Evolutionary conservation across 306 rosid species (phyloP), one percentile per base, ranked within the genome.

Genomic region (Acacia confusa): DNA sequence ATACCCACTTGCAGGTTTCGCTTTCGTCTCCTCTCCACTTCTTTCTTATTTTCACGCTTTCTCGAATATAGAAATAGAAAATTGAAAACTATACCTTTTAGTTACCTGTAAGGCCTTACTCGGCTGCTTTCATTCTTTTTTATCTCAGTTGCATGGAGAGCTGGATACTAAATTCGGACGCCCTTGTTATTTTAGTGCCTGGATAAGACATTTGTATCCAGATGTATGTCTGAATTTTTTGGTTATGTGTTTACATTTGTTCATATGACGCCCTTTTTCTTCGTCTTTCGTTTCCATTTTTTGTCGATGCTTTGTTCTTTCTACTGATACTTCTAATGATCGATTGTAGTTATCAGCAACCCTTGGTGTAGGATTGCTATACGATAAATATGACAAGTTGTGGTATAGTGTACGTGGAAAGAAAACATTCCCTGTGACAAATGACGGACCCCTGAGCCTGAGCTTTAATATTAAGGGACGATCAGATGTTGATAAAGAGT

Each of bases 391-490:
- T 5, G 89, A 89, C 27, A 93, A 86, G 55, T 81, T 91, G 6
- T 89, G 88, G 12, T 92, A 92, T 36, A 68, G 83, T 75, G 85
- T 89, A 0, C 87, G 83, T 7, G 99, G 94, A 0, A 96, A 92
- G 91, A 92, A 88, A 86, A 70, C 92, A 2, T 91, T 96, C 66
- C 94, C 90, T 27, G 92, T 93, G 40, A 86, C 98, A 15, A 34
- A 64, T 1, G 81, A 91, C 80, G 90, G 87, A 11, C 43, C 77
- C 9, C 11, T 93, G 40, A 87, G 72, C 9, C 11, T 93, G 40
- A 87, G 72, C 80, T 93, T 96, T 75, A 92, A 74, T 68, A 78
- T 95, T 38, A 96, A 96, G 89, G 98, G 98, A 48, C 85, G 64
- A 16, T 89, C 89, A 57, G 87, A 92, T 72, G 77, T 86, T 55